Evolutionary conservation across 179 eudicot genomes (phyloP), one percentile per base, ranked within the genome.

Genomic region (Patellifolia procumbens): DNA sequence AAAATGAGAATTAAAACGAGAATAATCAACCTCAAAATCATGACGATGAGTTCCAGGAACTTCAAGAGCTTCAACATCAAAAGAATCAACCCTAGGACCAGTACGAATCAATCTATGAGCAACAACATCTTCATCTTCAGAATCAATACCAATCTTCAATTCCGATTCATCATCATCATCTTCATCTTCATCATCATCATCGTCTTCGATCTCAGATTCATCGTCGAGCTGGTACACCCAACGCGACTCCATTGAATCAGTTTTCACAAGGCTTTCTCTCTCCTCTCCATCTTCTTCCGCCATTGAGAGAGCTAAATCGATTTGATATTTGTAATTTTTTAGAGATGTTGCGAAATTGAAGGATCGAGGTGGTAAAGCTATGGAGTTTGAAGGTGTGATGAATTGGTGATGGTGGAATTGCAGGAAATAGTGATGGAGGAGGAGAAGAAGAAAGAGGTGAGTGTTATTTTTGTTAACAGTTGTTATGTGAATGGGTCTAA

Each of bases 1-100:
- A 13, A 58, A 68, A 7, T 28, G 42, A 60, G 26, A n/a, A 34
- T 49, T 10, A 1, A 34, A 65, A 15, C 39, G 17, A 35, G 22
- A 19, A 11, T 26, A 56, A 35, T 16, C 1, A 1, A 94, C 98
- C 92, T 92, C 91, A 61, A 85, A 88, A 35, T 92, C 92, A 73
- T 89, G 85, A 53, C 86, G 81, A 1, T 87, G 91, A 42, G 83
- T 89, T 2, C 97, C 92, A 16, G 97, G 96, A 75, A 94, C 91
- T 68, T 94, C 98, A 22, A 94, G 94, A 7, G 97, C 97, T 62
- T 94, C 98, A 11, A 88, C 97, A 67, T 92, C 97, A 59, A 94
- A 94, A 48, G 97, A 92, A 89, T 94, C 97, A 62, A 94, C 83
- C 80, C 93, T 76, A 4, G 97, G 98, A 35, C 93, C 98, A 1